Evolutionary conservation across 2,329 filamentous ascomycete species (phyloP).

Genomic region (Fusarium tjaetaba): DNA sequence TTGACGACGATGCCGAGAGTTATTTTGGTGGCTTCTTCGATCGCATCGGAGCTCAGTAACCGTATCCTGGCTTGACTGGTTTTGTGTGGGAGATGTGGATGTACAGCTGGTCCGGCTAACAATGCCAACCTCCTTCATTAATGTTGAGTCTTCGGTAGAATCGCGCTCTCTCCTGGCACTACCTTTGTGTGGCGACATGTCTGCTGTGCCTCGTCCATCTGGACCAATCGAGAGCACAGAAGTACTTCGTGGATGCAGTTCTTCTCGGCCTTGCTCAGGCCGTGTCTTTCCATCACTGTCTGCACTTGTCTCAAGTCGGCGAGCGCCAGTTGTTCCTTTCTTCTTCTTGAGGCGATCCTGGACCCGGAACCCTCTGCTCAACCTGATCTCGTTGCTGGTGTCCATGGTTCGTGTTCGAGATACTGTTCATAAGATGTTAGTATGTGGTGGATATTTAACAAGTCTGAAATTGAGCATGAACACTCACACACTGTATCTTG

Average conservation of each 20-base stretch:
- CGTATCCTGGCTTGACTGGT: not conserved
- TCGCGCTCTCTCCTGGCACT: constrained; percentile 8
- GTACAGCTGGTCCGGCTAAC: not conserved
- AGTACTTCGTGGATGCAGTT: not conserved
- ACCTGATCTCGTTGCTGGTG: constrained; percentile 46
- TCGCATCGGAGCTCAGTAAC: not conserved
- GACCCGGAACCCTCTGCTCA: constrained; percentile 40
- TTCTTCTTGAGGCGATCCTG: constrained; percentile 14
- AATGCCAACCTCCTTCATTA: not conserved
- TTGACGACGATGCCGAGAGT: constrained; percentile 34
- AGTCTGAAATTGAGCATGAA: not conserved
- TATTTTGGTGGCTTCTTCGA: not conserved
- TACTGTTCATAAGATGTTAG: constrained; percentile 24
- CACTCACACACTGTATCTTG: constrained; percentile 31
- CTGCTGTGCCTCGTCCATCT: not conserved
- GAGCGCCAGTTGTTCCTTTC: not conserved
- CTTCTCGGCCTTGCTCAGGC: constrained; percentile 3
- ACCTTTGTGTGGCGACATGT: not conserved
- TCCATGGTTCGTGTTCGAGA: constrained; percentile 34
- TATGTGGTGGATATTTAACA: not conserved
- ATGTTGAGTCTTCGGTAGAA: not conserved
- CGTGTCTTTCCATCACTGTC: not conserved
- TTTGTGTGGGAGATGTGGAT: not conserved
- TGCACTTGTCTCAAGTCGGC: constrained; percentile 2
- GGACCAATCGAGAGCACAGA: not conserved